Evolutionary conservation across 495 filamentous ascomycete genomes (phyloP), one percentile per base, ranked within the genome.

Genomic region (Bacidia rubella): DNA sequence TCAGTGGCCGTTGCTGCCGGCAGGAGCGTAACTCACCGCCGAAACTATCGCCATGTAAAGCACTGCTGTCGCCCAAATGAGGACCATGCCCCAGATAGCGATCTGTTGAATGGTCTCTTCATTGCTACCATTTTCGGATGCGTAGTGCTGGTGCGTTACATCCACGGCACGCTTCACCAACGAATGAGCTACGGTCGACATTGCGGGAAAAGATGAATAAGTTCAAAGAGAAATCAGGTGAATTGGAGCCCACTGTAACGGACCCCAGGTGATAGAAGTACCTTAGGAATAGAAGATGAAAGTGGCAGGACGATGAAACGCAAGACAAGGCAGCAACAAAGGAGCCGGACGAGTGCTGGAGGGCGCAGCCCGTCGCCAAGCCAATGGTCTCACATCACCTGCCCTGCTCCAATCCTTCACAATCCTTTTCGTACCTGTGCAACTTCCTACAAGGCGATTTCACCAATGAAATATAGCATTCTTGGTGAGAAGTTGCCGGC

Each of bases 1-100:
- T 21, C 15, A n/a, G 20, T 15, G 5, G 29, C 10, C 20, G 10
- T 32, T 38, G 20, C 52, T 15, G 19, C 15, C 24, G 11, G 11
- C 7, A 35, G 29, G 29, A 35, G 29, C 5, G 29, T 29, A 25
- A 54, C 60, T 53, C 42, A 62, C 60, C 24, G 49, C 52, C n/a
- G 53, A 52, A 20, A 74, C 50, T 19, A 54, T 41, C 2, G 51
- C 57, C 23, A 64, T 44, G 42, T 46, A 63, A 21, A 58, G 17
- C 15, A 62, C n/a, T 5, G 47, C 21, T 11, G 58, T 63, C 44
- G 57, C 47, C 38, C 49, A 51, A 20, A 60, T 22, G n/a, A 55
- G 26, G 1, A 54, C n/a, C 21, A 58, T 41, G 11, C 35, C 51
- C 42, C 49, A 48, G 4, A 21, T 2, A 20, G 29, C 22, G 12